Base-by-base conservation (phyloP, 2,329 filamentous ascomycete genomes). In the Pezicula neosporulosa region DNA sequence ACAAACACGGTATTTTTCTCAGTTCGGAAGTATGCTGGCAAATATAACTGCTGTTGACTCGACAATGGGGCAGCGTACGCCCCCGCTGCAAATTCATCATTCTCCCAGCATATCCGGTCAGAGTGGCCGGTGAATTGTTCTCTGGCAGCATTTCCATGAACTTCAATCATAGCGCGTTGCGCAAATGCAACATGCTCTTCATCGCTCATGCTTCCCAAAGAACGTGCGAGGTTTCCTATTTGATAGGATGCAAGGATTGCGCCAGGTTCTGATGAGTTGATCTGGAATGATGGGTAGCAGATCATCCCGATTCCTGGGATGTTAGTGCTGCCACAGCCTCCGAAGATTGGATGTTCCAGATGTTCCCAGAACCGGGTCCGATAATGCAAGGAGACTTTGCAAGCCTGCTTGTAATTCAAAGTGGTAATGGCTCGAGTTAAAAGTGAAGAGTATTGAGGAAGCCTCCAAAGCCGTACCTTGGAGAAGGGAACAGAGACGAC, bases 1-100 rank as follows among this genome's bases (percentile, higher is more conserved):
- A 86, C 71, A 52, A 87, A 86, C 35, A 88, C 81, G 21, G 84
- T 82, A 70, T 76, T 33, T 10, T 35, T 30, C 5, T 89, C 80
- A 0, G 83, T 88, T 63, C 83, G 78, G 61, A 86, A 87, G 62
- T 87, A 89, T 18, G 85, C 81, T 0, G 86, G 85, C 15, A 89
- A 71, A 58, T 85, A 89, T 18, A 88, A 63, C 58, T 86, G 76
- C 60, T 89, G 85, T 69, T 88, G 83, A 0, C 83, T 83, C 0
- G 82, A 70, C 0, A 72, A 68, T 0, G 85, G 84, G 9, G 67
- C 66, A 1, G 79, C 79, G 84, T 84, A 90, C 7, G 78, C 77
- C 3, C 79, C 84, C 3, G 76, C 77, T 63, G 83, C 75, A 51
- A 80, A 76, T 51, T 80, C 76, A 55, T 88, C 82, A 7, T 76